Conservation (phyloP, 148 eudicot genomes). For the Dysphania ambrosioides region DNA sequence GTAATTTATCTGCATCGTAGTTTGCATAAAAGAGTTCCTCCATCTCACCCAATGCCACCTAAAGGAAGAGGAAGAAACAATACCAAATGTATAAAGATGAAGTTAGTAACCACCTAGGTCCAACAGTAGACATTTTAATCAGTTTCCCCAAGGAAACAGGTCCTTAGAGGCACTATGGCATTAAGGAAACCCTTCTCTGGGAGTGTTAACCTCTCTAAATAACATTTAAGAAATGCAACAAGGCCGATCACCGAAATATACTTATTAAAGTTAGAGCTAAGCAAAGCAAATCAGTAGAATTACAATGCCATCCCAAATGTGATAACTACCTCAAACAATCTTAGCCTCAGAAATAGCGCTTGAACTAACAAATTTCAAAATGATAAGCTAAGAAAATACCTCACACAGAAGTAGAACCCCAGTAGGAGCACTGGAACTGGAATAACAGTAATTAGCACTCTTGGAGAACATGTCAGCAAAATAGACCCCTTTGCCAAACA, state of each 20-base stretch:
- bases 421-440: slow-evolving; percentile 41
- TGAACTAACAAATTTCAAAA: no score
- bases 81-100: background rate
- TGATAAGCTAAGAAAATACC: slow-evolving; percentile 37
- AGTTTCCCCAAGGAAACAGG: slow-evolving; percentile 4
- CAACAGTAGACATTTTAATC: background rate
- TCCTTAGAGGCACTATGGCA: background rate
- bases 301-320: background rate
- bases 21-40: slow-evolving; percentile 67
- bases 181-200: background rate
- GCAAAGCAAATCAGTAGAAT: background rate
- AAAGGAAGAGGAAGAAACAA: slow-evolving; percentile 7
- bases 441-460: slow-evolving; percentile 92
- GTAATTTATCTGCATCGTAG: slow-evolving; percentile 80
- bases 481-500: slow-evolving; percentile 99
- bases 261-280: background rate
- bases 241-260: background rate
- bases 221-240: background rate
- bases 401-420: slow-evolving; percentile 95
- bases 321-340: background rate
- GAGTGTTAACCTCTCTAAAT: background rate
- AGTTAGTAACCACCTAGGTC: background rate
- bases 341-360: no score
- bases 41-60: slow-evolving; percentile 99
- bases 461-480: slow-evolving; percentile 99